Conservation (phyloP, 1,284 basidiomycete genomes). For the Sanguinoderma infundibulare region DNA sequence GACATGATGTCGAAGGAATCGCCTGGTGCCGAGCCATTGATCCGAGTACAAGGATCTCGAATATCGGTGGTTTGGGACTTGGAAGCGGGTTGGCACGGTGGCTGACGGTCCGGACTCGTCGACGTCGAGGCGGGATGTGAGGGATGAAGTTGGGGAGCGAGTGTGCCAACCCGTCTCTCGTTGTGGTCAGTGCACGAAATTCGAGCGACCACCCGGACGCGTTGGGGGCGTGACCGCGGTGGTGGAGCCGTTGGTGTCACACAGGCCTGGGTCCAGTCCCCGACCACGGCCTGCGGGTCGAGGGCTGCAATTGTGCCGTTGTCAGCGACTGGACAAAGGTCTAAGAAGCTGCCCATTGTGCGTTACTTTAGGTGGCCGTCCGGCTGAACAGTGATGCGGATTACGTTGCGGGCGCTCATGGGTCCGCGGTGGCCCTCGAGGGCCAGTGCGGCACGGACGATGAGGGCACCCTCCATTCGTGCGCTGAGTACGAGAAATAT, state of each 20-base stretch:
- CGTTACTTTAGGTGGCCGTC: not conserved
- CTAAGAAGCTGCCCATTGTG: not conserved
- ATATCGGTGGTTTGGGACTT: no score
- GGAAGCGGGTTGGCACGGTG: no score
- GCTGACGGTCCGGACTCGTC: not conserved
- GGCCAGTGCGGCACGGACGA: not conserved
- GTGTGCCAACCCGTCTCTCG: not conserved
- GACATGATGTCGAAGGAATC: not conserved
- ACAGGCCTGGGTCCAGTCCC: not conserved
- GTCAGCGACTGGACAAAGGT: not conserved
- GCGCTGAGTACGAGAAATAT: not conserved
- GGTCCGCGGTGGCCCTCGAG: no score
- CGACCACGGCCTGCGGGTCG: not conserved
- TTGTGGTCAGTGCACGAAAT: not conserved
- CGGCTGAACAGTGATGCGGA: not conserved
- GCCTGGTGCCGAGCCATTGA: not conserved
- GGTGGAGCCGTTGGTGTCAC: not conserved
- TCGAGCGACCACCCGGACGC: not conserved
- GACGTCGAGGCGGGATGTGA: not conserved
- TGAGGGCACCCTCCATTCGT: not conserved
- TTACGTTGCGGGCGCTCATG: not conserved
- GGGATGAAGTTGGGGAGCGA: not conserved
- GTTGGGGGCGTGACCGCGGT: not conserved
- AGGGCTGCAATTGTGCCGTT: no score
- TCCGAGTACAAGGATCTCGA: not conserved